Evolutionary conservation across 805 yeast genomes (phyloP), one percentile per base, ranked within the genome.

Genomic region (Starmerella floris): DNA sequence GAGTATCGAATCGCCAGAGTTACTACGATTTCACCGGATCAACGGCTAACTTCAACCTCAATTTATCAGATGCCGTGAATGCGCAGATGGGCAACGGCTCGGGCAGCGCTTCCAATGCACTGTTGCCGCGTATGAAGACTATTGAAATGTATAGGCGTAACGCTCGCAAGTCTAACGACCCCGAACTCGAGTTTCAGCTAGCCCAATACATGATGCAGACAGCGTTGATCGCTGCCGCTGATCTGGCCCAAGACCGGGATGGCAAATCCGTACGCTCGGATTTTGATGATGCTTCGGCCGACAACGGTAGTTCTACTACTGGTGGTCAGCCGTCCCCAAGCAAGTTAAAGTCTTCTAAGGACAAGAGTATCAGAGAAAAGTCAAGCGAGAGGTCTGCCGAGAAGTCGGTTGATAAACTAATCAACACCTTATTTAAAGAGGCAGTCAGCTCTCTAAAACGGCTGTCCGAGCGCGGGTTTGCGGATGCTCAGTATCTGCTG

Each of bases 161-260:
- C 56, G 95, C 93, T 4, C 79, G 79, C 53, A 82, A 78, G 54
- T 74, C 84, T 19, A 79, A 77, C 55, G 95, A 88, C 56, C 94
- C 95, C 0, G 75, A 73, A 17, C 79, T 83, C n/a, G 71, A 85
- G 52, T 83, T 84, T 60, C 84, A 84, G 56, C 85, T 83, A 58
- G 95, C 96, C 1, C 91, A 84, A 62, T 83, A 81, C 59, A 78
- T 83, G 77, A 64, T 84, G 40, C 88, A 83, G 59, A 81, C 93
- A 1, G 94, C 93, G 1, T 67, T 87, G 25, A 46, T 57, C 22
- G 53, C 61, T 4, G 25, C 25, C 17, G 20, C n/a, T 10, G 39
- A 26, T 4, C 21, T 9, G 9, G 23, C 21, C 23, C 21, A 19
- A 8, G 17, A n/a, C 8, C 28, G 28, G 11, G 13, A 13, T 13